A percentile compares a stretch with the other conserved stretches of the same genome.
Conservation (phyloP, 2,329 filamentous ascomycete genomes). For the Cercospora citrullina region DNA sequence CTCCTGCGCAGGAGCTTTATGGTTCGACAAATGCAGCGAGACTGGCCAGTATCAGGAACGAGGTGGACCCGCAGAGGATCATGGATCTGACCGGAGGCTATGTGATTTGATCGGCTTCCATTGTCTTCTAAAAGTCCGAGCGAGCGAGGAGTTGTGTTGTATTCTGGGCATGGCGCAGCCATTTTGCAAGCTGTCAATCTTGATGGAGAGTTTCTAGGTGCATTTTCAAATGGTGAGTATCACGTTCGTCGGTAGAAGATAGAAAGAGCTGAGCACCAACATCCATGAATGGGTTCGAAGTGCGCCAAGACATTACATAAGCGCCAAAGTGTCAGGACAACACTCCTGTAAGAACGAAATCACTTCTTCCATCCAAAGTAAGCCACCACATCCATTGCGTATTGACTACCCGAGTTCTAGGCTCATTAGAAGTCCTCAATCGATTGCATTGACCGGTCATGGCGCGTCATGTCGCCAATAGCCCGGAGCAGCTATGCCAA, state of each 20-base stretch:
- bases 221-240: background rate
- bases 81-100: conserved; percentile 10
- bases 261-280: background rate
- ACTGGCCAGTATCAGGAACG: background rate
- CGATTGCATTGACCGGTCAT: background rate
- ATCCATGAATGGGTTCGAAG: background rate
- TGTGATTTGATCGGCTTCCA: background rate
- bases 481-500: background rate
- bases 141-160: background rate
- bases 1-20: background rate
- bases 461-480: background rate
- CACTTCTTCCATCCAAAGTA: background rate
- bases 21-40: background rate
- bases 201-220: background rate
- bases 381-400: background rate
- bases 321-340: background rate
- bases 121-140: background rate
- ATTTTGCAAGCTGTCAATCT: background rate
- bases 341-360: background rate
- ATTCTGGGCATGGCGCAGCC: too few species aligned
- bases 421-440: background rate
- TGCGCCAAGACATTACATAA: background rate
- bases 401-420: background rate
- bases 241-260: background rate
- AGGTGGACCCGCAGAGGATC: conserved; percentile 4